These are phyloP conservation scores for Aethionema arabicum DNA, from an alignment of 345 rosid species.

Conservation along the genomic window DNA sequence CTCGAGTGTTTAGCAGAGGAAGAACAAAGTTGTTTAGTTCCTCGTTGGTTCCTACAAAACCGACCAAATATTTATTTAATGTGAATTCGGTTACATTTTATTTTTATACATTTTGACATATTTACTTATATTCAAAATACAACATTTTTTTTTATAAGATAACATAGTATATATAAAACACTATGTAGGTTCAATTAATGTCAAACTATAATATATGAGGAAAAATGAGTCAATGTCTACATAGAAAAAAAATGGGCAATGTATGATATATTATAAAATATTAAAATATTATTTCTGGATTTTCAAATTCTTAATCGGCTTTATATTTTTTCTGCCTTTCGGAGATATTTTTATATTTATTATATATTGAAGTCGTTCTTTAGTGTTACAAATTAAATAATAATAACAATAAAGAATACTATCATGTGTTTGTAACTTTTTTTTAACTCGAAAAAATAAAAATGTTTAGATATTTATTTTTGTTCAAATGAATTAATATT, in stretches of 20 bases:
- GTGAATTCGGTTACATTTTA: neutral
- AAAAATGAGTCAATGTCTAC: neutral
- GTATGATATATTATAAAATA: slow-evolving; percentile 1
- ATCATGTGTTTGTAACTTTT: no score
- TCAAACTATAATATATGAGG: slow-evolving; percentile 22
- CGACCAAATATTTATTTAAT: slow-evolving; percentile 21
- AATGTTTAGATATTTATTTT: no score
- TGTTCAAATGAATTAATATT: no score
- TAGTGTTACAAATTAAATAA: no score
- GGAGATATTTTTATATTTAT: slow-evolving; percentile 8
- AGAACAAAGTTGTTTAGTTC: neutral
- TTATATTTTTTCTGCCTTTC: neutral
- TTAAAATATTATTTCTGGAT: slow-evolving; percentile 16
- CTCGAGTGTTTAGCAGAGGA: neutral
- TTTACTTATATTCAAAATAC: neutral
- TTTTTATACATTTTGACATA: no score
- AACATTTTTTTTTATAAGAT: slow-evolving; percentile 1
- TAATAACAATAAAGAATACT: no score
- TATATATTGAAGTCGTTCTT: neutral
- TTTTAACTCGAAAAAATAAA: no score
- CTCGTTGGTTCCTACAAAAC: slow-evolving; percentile 14
- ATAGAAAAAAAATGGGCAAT: slow-evolving; percentile 12
- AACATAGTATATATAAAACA: slow-evolving; percentile 23
- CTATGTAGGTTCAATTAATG: slow-evolving; percentile 13
- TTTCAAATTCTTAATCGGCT: neutral